Evolutionary conservation across 306 rosid genomes (phyloP), one percentile per base, ranked within the genome.

Genomic region (Cicer judaicum): DNA sequence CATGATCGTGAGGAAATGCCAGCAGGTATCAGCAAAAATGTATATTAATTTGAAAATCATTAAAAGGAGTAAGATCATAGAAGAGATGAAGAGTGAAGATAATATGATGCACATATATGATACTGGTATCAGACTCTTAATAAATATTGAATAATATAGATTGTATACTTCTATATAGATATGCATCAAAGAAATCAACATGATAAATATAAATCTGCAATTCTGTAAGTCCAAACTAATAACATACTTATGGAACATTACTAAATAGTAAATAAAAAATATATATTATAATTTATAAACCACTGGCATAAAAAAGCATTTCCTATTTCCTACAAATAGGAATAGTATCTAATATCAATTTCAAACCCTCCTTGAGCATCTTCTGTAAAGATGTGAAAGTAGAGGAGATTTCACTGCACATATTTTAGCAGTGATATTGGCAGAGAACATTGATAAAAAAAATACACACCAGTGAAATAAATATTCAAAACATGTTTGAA

Each of bases 1-100:
- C 81, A 89, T 36, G 16, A 79, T 46, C 40, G 41, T 84, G 73
- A 80, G 61, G 16, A 81, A 70, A 78, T 66, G 21, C 42, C 53
- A 72, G 34, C 40, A 68, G 68, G 64, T 43, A 38, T 79, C 48
- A 52, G 49, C 19, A 52, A 52, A 77, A 14, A 2, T 14, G 21
- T 57, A 29, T 50, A 59, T 39, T 4, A 67, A 74, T 48, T 18
- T 42, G 46, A 78, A 41, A 19, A 21, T 29, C 24, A 53, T 13
- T 47, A 64, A 49, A 65, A 49, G 13, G 7, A 52, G 21, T 29
- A 21, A 48, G 60, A 68, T 13, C 39, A 15, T 60, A 68, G 66
- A 64, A 7, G 43, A 38, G 16, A 54, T 14, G 59, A 61, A 24
- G 29, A 19, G 54, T 14, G 16, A 63, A 48, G 36, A 13, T 34